These are phyloP conservation scores for Penicillium pulvis DNA, from an alignment of 495 filamentous ascomycete genomes.

Conservation along the genomic window DNA sequence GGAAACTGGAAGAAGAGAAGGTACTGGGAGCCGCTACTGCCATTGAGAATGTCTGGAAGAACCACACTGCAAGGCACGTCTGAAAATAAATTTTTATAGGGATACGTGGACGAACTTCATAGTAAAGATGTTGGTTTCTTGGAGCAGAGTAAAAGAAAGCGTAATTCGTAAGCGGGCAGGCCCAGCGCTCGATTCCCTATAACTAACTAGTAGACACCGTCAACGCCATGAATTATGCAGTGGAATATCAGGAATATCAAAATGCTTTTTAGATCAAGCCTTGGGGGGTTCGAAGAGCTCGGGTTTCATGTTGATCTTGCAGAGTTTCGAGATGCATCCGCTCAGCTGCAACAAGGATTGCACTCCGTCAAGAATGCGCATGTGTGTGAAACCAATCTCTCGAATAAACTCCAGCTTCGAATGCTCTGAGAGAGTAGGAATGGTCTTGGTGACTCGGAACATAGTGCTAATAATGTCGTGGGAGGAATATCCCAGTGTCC, in stretches of 20 bases:
- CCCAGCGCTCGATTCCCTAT: conserved; percentile 12
- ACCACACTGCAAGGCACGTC: conserved; percentile 1
- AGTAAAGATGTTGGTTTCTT: not conserved
- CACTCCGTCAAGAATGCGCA: conserved; percentile 96
- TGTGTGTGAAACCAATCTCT: conserved; percentile 98
- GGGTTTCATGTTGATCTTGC: conserved; percentile 93
- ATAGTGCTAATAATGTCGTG: conserved; percentile 99
- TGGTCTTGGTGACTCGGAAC: conserved; percentile 97
- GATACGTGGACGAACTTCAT: not conserved
- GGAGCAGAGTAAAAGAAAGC: conserved; percentile 4
- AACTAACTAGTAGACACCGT: conserved; percentile 18
- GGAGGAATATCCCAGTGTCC: conserved; percentile 85
- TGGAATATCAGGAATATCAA: conserved; percentile 17
- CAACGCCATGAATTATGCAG: conserved; percentile 34
- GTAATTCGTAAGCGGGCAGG: conserved; percentile 20
- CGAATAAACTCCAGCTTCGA: conserved; percentile 93
- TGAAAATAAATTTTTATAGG: not conserved
- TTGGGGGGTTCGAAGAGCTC: conserved; percentile 69
- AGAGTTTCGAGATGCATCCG: conserved; percentile 85
- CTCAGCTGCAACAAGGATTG: conserved; percentile 92
- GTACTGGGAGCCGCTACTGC: conserved; percentile 45
- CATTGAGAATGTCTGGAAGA: conserved; percentile 42
- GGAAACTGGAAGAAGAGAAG: conserved; percentile 57
- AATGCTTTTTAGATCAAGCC: conserved; percentile 22
- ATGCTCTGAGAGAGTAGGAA: conserved; percentile 86